Base-by-base conservation (phyloP, 75 land plant species). In the Chamaecyparis obtusa region DNA sequence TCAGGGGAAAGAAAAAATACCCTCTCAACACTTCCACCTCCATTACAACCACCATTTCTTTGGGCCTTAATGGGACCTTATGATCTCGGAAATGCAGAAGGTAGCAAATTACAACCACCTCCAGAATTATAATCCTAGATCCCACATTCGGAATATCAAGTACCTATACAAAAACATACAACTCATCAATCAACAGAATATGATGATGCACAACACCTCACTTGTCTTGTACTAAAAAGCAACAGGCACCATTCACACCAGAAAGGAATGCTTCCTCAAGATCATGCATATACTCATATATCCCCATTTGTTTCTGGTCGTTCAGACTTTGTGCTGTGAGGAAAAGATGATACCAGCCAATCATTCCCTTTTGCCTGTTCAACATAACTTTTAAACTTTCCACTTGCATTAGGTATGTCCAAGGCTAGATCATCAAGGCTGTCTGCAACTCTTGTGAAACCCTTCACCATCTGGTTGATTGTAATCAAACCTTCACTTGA, bases 401-500 rank as follows among this genome's bases (percentile, higher is more conserved):
- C 92, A 72, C 86, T 86, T 37, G 97, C 98, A 85, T 97, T 89
- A 9, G 99, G 99, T 41, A 95, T 92, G 83, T 97, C 99, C 16
- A 97, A 93, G 16, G 97, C 94, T 77, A 97, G 87, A 83, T 97
- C 99, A 83, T 97, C 99, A 16, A 97, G 92, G 15, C 89, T 87
- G 76, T 96, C 95, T 67, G 79, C 87, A 48, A 97, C 91, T 78
- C 99, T 88, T 27, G 90, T 81, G 81, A 96, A 97, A 1, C 99
- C 99, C 60, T 96, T 95, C 9, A 92, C 87, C 99, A 97, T 97
- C 87, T 97, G 99, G 86, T 91, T 96, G 85, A 87, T 93, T 14
- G 99, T 97, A 85, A 97, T 97, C 43, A 97, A 88, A 19, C 99
- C 99, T 87, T 96, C 99, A 67, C 90, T 87, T 71, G 96, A 93